These are phyloP conservation scores for Lachancea fermentati DNA, from an alignment of 805 yeast genomes.

Conservation along the genomic window DNA sequence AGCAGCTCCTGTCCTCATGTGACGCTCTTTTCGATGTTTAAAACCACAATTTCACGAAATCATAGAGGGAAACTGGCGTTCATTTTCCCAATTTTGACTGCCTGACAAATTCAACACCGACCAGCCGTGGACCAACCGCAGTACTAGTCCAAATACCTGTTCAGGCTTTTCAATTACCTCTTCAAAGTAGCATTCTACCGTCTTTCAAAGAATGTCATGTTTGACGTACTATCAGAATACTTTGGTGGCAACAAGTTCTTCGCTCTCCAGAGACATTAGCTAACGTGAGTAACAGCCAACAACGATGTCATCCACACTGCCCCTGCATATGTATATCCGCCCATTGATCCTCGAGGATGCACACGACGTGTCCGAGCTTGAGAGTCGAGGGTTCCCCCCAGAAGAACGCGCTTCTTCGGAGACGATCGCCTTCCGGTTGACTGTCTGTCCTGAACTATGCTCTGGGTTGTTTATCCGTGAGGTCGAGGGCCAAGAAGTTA, in stretches of 20 bases:
- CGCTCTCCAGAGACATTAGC: neutral
- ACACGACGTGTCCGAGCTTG: slow-evolving; percentile 56
- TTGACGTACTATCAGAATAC: too few species aligned
- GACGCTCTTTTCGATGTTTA: too few species aligned
- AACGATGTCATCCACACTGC: slow-evolving; percentile 36
- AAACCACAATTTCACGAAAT: too few species aligned
- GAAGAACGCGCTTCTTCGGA: slow-evolving; percentile 64
- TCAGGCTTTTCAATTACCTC: too few species aligned
- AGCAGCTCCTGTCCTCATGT: too few species aligned
- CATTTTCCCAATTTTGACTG: too few species aligned
- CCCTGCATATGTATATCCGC: slow-evolving; percentile 60
- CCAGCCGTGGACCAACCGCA: too few species aligned
- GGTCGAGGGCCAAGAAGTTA: slow-evolving; percentile 34
- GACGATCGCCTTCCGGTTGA: slow-evolving; percentile 61
- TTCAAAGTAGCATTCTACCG: too few species aligned
- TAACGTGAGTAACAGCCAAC: neutral
- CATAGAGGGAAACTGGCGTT: too few species aligned
- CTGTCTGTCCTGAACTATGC: slow-evolving; percentile 82
- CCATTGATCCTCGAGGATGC: slow-evolving; percentile 76
- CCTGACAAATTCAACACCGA: too few species aligned
- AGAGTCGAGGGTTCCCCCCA: slow-evolving; percentile 62
- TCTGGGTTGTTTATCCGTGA: slow-evolving; percentile 77
- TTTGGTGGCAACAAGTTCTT: neutral
- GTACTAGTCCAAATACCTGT: too few species aligned
- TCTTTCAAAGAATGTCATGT: too few species aligned